Base-by-base conservation (phyloP, 129 eudicot genomes). In the Ambrosia trifida region DNA sequence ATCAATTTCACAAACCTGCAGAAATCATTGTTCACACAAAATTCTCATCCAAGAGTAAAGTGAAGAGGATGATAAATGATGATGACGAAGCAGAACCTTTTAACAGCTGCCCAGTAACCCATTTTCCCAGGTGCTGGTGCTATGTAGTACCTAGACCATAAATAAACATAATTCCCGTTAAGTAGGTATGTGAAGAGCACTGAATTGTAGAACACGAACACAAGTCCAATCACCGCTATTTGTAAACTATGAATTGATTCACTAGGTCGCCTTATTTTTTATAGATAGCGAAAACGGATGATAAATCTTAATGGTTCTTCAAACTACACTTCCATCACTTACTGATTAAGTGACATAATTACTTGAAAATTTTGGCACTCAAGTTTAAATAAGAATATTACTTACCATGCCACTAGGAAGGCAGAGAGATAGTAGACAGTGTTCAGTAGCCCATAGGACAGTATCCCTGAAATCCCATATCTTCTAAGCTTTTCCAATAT, bases 381-480 rank as follows among this genome's bases (percentile, higher is more conserved):
- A 30, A 16, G 32, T 35, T 73, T 36, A 9, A 24, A 11, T 16
- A 46, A 73, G 17, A 14, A 58, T 40, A 38, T 24, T 57, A 10
- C 90, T 85, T 70, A 89, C 98, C 96, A 94, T 43, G 89, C 93
- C 9, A 87, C 69, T 11, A 94, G 89, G 69, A 89, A 94, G 61
- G 98, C 82, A 28, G 84, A 73, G 72, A 87, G 89, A 75, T 94
- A 89, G 81, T 94, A 94, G 63, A 75, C 91, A 33, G 98, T 94
- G 79, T 94, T 94, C 44, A 94, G 83, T 69, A 94, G 76, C 54
- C 98, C 97, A 64, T 94, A 94, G 5, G 98, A 89, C 69, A 94
- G 71, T 60, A 94, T 67, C 75, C 98, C 98, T 13, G 98, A 74
- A 49, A 84, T 9, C 18, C 98, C 98, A 58, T 87, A 94, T 82